phyloP scores from a whole-genome alignment of 2,329 filamentous ascomycete genomes.

The Teratosphaeria pseudoeucalypti region DNA sequence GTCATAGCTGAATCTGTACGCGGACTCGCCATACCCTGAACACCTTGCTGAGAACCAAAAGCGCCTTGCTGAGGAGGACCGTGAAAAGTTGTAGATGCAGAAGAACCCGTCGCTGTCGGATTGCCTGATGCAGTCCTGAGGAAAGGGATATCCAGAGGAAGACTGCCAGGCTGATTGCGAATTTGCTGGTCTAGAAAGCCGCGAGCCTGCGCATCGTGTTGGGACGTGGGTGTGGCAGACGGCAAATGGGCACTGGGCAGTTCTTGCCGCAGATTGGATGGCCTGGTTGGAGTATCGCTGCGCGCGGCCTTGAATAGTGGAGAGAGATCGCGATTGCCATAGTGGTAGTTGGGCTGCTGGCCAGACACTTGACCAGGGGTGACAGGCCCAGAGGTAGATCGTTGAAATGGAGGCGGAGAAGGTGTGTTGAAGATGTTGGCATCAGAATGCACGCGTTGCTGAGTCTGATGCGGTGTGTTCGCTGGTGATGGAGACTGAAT shows the following conservation, averaged over 20 bases:
- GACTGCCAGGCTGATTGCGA: constrained; percentile 5
- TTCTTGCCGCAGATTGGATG: constrained; percentile 35
- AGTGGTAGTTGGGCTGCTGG: constrained; percentile 22
- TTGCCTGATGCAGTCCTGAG: constrained; percentile 1
- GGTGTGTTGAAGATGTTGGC: constrained; percentile 20
- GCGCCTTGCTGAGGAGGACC: constrained; percentile 1
- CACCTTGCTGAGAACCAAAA: not conserved
- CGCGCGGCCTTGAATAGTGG: constrained; percentile 39
- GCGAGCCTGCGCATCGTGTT: constrained; percentile 16
- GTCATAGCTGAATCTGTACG: constrained; percentile 2
- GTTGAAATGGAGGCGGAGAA: constrained; percentile 33
- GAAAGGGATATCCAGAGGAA: not conserved
- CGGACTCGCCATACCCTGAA: not conserved
- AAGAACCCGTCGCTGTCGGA: not conserved
- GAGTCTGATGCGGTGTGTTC: constrained; percentile 12
- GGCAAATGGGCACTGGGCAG: constrained; percentile 14
- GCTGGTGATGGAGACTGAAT: constrained; percentile 1
- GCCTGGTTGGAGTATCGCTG: constrained; percentile 30
- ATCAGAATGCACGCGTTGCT: constrained; percentile 10
- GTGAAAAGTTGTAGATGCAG: not conserved
- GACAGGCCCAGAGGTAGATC: constrained; percentile 19
- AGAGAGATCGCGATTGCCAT: constrained; percentile 39
- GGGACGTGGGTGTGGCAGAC: constrained; percentile 6
- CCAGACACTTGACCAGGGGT: constrained; percentile 16
- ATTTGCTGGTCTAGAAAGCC: constrained; percentile 25